These are phyloP conservation scores for Lachancea kluyveri DNA, from an alignment of 805 yeast genomes.

Conservation along the genomic window DNA sequence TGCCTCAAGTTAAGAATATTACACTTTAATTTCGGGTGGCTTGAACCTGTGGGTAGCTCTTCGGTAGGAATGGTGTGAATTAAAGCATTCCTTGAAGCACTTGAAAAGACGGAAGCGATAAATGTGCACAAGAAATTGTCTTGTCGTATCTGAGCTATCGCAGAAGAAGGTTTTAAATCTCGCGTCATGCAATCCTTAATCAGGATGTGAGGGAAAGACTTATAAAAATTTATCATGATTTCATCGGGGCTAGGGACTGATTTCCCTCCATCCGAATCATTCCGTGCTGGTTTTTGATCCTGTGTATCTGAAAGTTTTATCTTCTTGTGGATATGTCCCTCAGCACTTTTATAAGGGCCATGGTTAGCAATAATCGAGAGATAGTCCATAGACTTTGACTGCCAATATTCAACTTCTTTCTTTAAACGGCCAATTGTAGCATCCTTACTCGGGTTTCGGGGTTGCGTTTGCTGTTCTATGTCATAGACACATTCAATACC, in stretches of 20 bases:
- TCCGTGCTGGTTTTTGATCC: slow-evolving; percentile 1
- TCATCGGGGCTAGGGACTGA: slow-evolving; percentile 10
- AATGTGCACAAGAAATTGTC: slow-evolving; percentile 26
- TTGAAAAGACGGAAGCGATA: slow-evolving; percentile 25
- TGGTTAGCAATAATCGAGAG: too few relatives aligned
- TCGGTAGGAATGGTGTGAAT: slow-evolving; percentile 27
- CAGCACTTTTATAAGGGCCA: too few relatives aligned
- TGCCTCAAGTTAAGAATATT: slow-evolving; percentile 22
- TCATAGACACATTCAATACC: slow-evolving; percentile 28
- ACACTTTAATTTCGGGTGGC: slow-evolving; percentile 19
- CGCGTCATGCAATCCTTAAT: slow-evolving; percentile 27
- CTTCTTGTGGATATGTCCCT: too few relatives aligned
- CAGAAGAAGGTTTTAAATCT: slow-evolving; percentile 30
- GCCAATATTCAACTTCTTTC: slow-evolving; percentile 30
- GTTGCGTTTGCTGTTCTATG: slow-evolving; percentile 25
- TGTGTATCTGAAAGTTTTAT: too few relatives aligned
- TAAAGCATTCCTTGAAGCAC: slow-evolving; percentile 25
- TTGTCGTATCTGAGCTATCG: slow-evolving; percentile 25
- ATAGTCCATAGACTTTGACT: slow-evolving; percentile 18
- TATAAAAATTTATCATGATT: slow-evolving; percentile 22
- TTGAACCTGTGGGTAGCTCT: slow-evolving; percentile 22
- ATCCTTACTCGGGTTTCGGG: slow-evolving; percentile 28
- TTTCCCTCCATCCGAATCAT: too few relatives aligned
- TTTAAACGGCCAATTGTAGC: slow-evolving; percentile 26
- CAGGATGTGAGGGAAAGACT: slow-evolving; percentile 24